Evolutionary conservation across 768 basidiomycete species (phyloP).

Genomic region (Leccinum subtestaceum): DNA sequence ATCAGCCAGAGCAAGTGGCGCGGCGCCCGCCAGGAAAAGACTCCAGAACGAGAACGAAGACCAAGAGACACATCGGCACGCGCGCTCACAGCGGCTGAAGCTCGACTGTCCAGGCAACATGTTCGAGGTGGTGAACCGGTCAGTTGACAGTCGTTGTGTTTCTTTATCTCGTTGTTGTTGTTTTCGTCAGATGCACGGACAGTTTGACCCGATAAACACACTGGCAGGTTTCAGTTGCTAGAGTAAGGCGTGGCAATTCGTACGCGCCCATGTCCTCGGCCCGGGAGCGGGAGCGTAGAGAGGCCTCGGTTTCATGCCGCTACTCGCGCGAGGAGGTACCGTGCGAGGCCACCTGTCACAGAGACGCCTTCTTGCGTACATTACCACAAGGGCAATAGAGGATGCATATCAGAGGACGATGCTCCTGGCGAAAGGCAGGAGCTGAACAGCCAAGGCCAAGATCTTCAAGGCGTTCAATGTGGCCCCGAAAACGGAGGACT

Average conservation of each 20-base stretch:
- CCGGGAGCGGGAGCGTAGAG: too few species aligned
- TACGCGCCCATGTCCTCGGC: not conserved
- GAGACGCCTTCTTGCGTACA: not conserved
- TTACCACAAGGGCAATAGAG: not conserved
- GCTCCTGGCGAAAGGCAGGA: not conserved
- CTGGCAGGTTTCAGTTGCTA: not conserved
- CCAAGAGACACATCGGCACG: not conserved
- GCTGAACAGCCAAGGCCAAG: not conserved
- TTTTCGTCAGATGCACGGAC: not conserved
- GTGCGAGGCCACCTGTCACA: not conserved
- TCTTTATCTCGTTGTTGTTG: not conserved
- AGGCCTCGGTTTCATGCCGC: not conserved
- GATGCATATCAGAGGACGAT: not conserved
- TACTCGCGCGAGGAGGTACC: too few species aligned
- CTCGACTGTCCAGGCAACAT: not conserved
- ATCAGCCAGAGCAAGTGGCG: too few species aligned
- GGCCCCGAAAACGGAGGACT: not conserved
- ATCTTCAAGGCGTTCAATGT: not conserved
- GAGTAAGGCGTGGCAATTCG: not conserved
- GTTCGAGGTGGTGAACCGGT: not conserved
- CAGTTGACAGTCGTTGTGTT: not conserved
- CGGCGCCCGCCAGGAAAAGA: not conserved
- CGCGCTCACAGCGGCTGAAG: not conserved
- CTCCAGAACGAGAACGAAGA: not conserved
- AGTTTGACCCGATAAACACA: too few species aligned